phyloP scores from a whole-genome alignment of 2,329 filamentous ascomycete species.

The Fusarium torreyae region DNA sequence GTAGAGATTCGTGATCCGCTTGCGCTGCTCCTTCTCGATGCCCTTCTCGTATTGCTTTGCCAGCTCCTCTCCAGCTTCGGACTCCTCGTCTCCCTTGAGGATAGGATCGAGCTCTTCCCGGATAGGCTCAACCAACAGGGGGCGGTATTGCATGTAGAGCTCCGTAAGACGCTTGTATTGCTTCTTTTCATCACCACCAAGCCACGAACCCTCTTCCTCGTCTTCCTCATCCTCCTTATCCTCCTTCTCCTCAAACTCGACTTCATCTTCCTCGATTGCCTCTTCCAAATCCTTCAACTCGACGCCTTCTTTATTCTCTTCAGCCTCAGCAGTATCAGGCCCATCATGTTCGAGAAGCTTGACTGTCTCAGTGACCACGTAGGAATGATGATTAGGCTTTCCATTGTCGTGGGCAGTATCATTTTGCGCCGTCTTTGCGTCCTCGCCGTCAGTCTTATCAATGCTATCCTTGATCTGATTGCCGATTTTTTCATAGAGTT shows the following conservation, averaged over 20 bases:
- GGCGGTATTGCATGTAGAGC: conserved; percentile 40
- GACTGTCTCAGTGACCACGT: conserved; percentile 7
- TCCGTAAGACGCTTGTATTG: conserved; percentile 16
- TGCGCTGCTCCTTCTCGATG: conserved; percentile 17
- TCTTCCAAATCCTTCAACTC: neutral
- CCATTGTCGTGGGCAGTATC: too few relatives aligned
- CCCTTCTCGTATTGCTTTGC: conserved; percentile 8
- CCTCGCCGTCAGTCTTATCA: neutral
- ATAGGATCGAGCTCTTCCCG: conserved; percentile 30
- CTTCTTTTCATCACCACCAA: conserved; percentile 6
- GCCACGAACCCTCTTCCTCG: neutral
- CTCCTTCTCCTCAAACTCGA: neutral
- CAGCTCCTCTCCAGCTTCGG: neutral
- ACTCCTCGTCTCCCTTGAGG: conserved; percentile 12
- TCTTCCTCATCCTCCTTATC: neutral
- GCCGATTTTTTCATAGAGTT: conserved; percentile 17
- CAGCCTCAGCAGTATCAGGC: neutral
- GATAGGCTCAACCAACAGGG: conserved; percentile 22
- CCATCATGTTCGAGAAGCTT: conserved; percentile 15
- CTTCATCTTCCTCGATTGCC: neutral
- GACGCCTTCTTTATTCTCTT: neutral
- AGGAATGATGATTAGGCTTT: neutral
- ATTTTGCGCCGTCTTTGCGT: too few relatives aligned
- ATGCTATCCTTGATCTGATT: conserved; percentile 1
- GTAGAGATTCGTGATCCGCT: conserved; percentile 14